Evolutionary conservation across 139 green algal species (phyloP), one percentile per base, ranked within the genome.

Genomic region (Haematococcus lacustris): DNA sequence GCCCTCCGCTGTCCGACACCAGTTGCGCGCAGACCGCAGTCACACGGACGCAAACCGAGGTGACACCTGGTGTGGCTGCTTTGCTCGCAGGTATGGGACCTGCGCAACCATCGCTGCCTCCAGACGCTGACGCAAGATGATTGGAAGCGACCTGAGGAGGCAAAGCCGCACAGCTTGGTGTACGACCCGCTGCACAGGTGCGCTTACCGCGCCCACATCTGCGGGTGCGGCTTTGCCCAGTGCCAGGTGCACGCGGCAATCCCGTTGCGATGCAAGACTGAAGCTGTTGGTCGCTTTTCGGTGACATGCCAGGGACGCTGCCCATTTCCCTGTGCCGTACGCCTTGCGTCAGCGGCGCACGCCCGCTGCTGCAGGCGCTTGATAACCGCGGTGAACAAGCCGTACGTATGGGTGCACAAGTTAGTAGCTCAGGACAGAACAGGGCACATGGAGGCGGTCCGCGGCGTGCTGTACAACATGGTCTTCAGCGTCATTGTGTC

Each of bases 91-190:
- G 71, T 91, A 25, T 94, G 89, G 89, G 89, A 94, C 80, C 76
- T 94, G 43, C 83, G 89, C 32, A 94, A 89, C 76, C 85, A 92
- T 71, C 82, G 81, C 38, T 94, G 89, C 71, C 71, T 93, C 34
- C 89, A 94, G 76, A 91, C 89, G 30, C 82, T 94, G 51, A 76
- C 73, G 1, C 74, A 80, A 76, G 80, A 85, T 74, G 86, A 93
- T 61, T 94, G 89, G 89, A 70, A 50, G 51, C 76, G 68, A 23
- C 60, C 68, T 3, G 83, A 85, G 51, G 88, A 94, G 73, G 61
- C 43, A 30, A 74, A 83, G n/a, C 80, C 88, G 17, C 76, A 70
- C 35, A 85, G 76, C 62, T 70, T 94, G 40, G 80, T 86, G 63
- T 92, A 92, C 65, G 89, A 93, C 75, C 41, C 51, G 3, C 2